Conservation (phyloP, 176 grass and related monocot species). For the Pontederia paniculata region DNA sequence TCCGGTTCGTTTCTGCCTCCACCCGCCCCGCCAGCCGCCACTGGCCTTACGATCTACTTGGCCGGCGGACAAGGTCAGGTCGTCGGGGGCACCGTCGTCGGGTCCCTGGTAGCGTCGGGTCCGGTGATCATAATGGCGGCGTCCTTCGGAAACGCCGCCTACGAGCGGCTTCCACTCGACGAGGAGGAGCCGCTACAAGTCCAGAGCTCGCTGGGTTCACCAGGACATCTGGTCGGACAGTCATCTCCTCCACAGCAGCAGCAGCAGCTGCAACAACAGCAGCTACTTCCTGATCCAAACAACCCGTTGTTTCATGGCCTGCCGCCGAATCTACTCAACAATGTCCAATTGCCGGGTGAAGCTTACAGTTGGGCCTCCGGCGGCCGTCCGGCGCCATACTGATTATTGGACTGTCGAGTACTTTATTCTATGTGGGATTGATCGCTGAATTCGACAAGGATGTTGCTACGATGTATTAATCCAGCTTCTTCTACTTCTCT, state of each 20-base stretch:
- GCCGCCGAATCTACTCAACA: slow-evolving; percentile 49
- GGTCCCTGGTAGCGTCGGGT: slow-evolving; percentile 49
- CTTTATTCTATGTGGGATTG: no score
- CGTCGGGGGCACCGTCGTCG: slow-evolving; percentile 51
- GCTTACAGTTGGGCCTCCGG: slow-evolving; percentile 42
- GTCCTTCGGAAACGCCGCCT: slow-evolving; percentile 88
- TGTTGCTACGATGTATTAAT: no score
- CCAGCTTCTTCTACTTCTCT: no score
- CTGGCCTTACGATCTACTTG: slow-evolving; percentile 72
- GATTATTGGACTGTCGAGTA: slow-evolving; percentile 16
- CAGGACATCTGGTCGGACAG: no score
- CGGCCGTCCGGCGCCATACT: slow-evolving; percentile 36
- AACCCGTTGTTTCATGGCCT: no score
- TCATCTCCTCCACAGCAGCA: no score
- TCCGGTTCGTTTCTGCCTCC: slow-evolving; percentile 76
- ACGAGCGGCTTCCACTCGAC: slow-evolving; percentile 75
- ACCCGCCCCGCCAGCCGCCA: slow-evolving; percentile 56
- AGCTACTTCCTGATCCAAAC: no score
- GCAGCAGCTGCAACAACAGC: no score
- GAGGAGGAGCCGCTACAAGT: slow-evolving; percentile 47
- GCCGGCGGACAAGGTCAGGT: slow-evolving; percentile 77
- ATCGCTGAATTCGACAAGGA: no score
- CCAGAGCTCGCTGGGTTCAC: not conserved
- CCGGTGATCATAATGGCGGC: slow-evolving; percentile 87
- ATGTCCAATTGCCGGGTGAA: slow-evolving; percentile 48